A percentile compares a stretch with the other conserved stretches of the same genome.
phyloP scores from a whole-genome alignment of 768 basidiomycete species.

The Tulasnella sp. region DNA sequence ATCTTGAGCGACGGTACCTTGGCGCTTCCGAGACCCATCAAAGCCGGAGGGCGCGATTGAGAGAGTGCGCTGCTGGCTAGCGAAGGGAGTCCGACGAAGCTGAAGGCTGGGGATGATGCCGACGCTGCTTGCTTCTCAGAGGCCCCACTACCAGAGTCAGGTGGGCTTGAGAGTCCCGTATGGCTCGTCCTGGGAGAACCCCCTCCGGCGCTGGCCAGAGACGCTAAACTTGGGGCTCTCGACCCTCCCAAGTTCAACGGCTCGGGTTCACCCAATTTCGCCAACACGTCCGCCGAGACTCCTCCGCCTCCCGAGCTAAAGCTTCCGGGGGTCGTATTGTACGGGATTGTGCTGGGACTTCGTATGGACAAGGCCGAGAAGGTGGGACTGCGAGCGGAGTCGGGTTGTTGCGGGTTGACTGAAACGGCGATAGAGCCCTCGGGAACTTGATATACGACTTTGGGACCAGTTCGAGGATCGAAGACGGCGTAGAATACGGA shows the following conservation, averaged over 20 bases:
- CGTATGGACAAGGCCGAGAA: neutral
- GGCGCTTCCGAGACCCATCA: neutral
- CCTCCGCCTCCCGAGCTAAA: slow-evolving; percentile 26
- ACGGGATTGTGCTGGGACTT: slow-evolving; percentile 2
- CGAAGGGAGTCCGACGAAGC: too few relatives aligned
- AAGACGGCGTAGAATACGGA: slow-evolving; percentile 94
- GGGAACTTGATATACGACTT: slow-evolving; percentile 87
- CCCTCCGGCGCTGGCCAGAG: slow-evolving; percentile 15
- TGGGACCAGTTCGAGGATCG: slow-evolving; percentile 73
- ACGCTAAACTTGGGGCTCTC: slow-evolving; percentile 15
- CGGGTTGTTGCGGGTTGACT: slow-evolving; percentile 22
- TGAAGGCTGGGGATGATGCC: neutral
- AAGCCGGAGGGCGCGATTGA: neutral
- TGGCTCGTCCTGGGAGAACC: neutral
- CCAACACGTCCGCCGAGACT: slow-evolving; percentile 13
- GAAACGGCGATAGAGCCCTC: slow-evolving; percentile 67
- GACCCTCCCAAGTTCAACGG: neutral
- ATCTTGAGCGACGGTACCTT: neutral
- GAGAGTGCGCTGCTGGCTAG: neutral
- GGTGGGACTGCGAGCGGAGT: slow-evolving; percentile 18
- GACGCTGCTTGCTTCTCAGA: neutral
- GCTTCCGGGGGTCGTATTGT: slow-evolving; percentile 19
- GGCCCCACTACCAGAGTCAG: neutral
- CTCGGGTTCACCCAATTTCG: slow-evolving; percentile 9
- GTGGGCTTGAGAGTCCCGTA: neutral